Evolutionary conservation across 345 rosid species (phyloP).

Genomic region (Jatropha curcas): DNA sequence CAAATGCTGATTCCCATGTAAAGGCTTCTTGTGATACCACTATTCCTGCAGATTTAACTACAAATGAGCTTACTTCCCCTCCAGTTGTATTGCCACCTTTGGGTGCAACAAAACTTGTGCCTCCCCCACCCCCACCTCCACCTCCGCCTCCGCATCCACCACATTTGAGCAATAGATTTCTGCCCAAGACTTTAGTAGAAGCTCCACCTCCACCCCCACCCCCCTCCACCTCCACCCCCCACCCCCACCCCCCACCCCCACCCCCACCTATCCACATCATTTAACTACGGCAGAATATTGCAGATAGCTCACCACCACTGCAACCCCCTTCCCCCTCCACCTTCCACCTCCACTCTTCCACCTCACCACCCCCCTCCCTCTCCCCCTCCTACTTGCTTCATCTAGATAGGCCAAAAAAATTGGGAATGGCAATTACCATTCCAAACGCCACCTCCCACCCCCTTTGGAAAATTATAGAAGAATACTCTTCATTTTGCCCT

Average conservation of each 20-base stretch:
- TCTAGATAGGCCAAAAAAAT: slow-evolving; percentile 33
- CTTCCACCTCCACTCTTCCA: slow-evolving; percentile 26
- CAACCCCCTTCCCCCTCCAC: too few species aligned
- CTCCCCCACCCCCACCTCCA: slow-evolving; percentile 30
- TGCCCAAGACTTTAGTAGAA: too few species aligned
- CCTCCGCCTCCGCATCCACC: slow-evolving; percentile 15
- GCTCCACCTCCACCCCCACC: slow-evolving; percentile 24
- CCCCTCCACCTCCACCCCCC: too few species aligned
- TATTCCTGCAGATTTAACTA: slow-evolving; percentile 27
- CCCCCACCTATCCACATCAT: too few species aligned
- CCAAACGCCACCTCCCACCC: slow-evolving; percentile 46
- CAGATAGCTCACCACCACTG: too few species aligned
- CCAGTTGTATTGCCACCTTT: slow-evolving; percentile 35
- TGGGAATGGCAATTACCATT: slow-evolving; percentile 41
- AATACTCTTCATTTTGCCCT: slow-evolving; percentile 25
- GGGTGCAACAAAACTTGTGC: slow-evolving; percentile 28
- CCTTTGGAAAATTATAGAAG: slow-evolving; percentile 64
- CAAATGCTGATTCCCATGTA: slow-evolving; percentile 33
- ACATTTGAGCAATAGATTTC: too few species aligned
- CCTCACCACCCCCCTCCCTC: slow-evolving; percentile 33
- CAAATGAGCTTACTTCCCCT: slow-evolving; percentile 46
- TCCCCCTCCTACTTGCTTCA: slow-evolving; percentile 46
- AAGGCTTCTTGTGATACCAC: slow-evolving; percentile 36
- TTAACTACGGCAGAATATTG: too few species aligned
- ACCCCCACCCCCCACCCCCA: too few species aligned